These are phyloP conservation scores for Podila verticillata DNA, from an alignment of 192 early-diverging fungal species.

Conservation along the genomic window DNA sequence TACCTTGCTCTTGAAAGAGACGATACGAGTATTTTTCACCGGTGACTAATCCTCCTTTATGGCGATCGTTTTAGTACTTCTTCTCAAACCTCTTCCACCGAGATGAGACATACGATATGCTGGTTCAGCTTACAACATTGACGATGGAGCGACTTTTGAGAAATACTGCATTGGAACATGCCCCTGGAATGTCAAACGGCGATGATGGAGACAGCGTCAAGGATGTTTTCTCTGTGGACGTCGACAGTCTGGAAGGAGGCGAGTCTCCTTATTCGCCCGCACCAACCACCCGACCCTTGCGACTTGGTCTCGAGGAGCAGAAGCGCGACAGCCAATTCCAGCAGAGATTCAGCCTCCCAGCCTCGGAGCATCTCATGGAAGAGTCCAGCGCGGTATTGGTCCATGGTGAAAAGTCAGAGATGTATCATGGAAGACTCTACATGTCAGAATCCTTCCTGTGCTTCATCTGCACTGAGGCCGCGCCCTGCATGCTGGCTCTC, in stretches of 20 bases:
- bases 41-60: background rate
- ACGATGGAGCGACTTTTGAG: conserved; percentile 91
- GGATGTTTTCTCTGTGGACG: conserved; percentile 47
- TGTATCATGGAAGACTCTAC: conserved; percentile 74
- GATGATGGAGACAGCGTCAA: conserved; percentile 36
- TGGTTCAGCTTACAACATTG: conserved; percentile 89
- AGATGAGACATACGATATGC: conserved; percentile 95
- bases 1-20: too few species aligned
- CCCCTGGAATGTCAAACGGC: conserved; percentile 59
- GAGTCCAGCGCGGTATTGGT: conserved; percentile 70
- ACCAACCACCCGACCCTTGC: conserved; percentile 58
- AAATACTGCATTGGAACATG: conserved; percentile 76
- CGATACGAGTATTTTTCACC: too few species aligned
- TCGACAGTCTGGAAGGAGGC: conserved; percentile 32
- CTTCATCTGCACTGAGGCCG: conserved; percentile 75
- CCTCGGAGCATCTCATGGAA: conserved; percentile 76
- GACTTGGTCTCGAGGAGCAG: conserved; percentile 74
- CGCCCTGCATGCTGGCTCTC: conserved; percentile 79
- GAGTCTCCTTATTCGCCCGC: conserved; percentile 34
- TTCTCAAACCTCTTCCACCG: conserved; percentile 97
- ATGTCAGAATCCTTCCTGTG: conserved; percentile 90
- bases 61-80: conserved; percentile 60
- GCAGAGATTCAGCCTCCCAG: conserved; percentile 79
- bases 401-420: conserved; percentile 58
- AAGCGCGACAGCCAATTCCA: conserved; percentile 84